Evolutionary conservation across 306 rosid species (phyloP), one percentile per base, ranked within the genome.

Genomic region (Abrus pulchellus): DNA sequence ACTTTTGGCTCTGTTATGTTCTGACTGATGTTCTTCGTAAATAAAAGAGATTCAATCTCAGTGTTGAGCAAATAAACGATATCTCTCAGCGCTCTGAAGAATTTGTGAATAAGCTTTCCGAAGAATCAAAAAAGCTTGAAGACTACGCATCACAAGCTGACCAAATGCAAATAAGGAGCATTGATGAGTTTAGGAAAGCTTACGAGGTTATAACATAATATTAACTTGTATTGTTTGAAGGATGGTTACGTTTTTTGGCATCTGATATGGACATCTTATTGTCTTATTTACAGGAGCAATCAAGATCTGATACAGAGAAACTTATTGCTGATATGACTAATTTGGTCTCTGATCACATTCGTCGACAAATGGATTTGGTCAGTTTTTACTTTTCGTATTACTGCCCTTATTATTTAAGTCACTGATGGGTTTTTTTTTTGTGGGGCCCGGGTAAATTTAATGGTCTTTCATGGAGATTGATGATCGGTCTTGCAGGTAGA

Each of bases 351-450:
- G 56, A 47, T 80, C 97, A 89, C 86, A 89, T 92, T 38, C 88
- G 82, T 49, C 97, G 93, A 50, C 98, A 93, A 81, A 89, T 83
- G 77, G 90, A 96, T 85, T 84, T 96, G 92, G 99, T 95, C 1
- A 57, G 89, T 75, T 70, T 77, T 80, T n/a, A 28, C 41, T 49
- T 44, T 49, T 56, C 12, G 52, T 64, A 61, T 11, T 1, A 1
- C 45, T 13, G 11, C 27, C 11, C 2, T 43, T 29, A 13, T 20
- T 8, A 38, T 54, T 30, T 27, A 32, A 4, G 27, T 36, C 14
- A 12, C 11, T 12, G 3, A 32, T 47, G 38, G 71, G 61, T 5
- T 14, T 3, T 50, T 50, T 28, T 32, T 45, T 7, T 0, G 28
- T 11, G 38, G 53, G 28, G 66, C 36, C 1, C 5, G 38, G 47